Conservation (phyloP, 176 grass and related monocot genomes). For the Aegilops bicornis region DNA sequence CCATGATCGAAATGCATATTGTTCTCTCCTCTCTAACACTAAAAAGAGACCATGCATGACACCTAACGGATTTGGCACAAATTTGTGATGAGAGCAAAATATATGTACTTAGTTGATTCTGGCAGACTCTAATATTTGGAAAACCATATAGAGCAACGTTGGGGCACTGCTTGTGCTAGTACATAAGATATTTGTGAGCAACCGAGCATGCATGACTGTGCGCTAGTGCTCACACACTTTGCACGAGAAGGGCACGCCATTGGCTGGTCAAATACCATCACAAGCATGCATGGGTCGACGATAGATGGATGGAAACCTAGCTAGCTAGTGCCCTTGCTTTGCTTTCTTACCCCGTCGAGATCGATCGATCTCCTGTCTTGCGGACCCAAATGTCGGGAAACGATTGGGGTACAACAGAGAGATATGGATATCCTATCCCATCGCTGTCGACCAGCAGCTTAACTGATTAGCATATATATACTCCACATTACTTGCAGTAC, state of each 20-base stretch:
- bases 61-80: background rate
- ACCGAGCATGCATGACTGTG: background rate
- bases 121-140: background rate
- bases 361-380: background rate
- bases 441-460: conserved; percentile 1
- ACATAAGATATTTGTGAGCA: conserved; percentile 43
- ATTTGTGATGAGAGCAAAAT: background rate
- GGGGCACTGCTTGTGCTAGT: background rate
- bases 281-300: background rate
- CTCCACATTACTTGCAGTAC: background rate
- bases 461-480: background rate
- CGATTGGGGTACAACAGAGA: background rate
- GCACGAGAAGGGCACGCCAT: conserved; percentile 25
- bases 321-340: background rate
- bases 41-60: background rate
- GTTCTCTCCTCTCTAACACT: background rate
- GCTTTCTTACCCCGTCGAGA: background rate
- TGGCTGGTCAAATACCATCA: conserved; percentile 40
- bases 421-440: background rate
- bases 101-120: too few species aligned
- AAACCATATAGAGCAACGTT: background rate
- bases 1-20: background rate
- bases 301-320: conserved; percentile 10
- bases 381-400: conserved; percentile 15
- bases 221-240: conserved; percentile 25